These are phyloP conservation scores for Dipteronia dyeriana DNA, from an alignment of 345 rosid species.

Conservation along the genomic window DNA sequence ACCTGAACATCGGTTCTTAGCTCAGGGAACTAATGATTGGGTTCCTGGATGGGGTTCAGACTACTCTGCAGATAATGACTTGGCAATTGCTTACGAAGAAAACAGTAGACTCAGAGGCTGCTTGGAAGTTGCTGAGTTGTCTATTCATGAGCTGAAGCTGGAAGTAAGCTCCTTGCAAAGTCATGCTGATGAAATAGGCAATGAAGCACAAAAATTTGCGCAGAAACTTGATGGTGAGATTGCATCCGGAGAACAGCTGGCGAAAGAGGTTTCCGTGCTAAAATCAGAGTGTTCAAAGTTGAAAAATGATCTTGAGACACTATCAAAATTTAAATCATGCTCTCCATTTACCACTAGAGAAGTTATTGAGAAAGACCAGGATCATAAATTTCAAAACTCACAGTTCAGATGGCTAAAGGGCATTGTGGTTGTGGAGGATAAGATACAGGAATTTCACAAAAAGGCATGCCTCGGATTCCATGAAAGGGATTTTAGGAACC, in stretches of 20 bases:
- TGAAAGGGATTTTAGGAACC: slow-evolving; percentile 63
- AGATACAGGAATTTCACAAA: slow-evolving; percentile 66
- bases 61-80: slow-evolving; percentile 61
- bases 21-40: slow-evolving; percentile 55
- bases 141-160: slow-evolving; percentile 67
- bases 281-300: slow-evolving; percentile 80
- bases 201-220: slow-evolving; percentile 63
- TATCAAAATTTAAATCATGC: slow-evolving; percentile 39
- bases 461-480: slow-evolving; percentile 64
- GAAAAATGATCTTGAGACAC: slow-evolving; percentile 63
- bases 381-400: slow-evolving; percentile 44
- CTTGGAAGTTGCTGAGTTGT: slow-evolving; percentile 78
- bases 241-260: slow-evolving; percentile 75
- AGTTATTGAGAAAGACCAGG: slow-evolving; percentile 38
- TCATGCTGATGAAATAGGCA: slow-evolving; percentile 73
- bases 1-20: slow-evolving; percentile 44
- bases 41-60: slow-evolving; percentile 79
- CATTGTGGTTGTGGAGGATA: slow-evolving; percentile 67
- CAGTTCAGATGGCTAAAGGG: slow-evolving; percentile 68
- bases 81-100: slow-evolving; percentile 66
- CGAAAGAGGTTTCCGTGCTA: slow-evolving; percentile 69
- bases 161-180: slow-evolving; percentile 71
- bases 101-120: slow-evolving; percentile 74
- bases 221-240: slow-evolving; percentile 78
- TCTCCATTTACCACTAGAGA: slow-evolving; percentile 34